Conservation (phyloP, 2,329 filamentous ascomycete species). For the Paramyrothecium sp. region DNA sequence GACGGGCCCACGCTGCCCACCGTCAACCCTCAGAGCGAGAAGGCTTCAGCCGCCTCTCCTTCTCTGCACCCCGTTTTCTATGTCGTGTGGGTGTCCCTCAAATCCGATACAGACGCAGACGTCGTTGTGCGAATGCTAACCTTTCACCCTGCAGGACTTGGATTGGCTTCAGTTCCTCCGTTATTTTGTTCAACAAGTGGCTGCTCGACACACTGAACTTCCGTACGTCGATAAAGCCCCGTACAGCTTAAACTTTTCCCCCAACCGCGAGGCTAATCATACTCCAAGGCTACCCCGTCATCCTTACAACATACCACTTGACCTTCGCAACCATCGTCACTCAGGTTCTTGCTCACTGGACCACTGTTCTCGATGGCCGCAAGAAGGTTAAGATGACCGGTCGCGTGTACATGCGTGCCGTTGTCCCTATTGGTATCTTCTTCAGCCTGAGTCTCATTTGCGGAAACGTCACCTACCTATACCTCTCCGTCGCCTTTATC, state of each 20-base stretch:
- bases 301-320: constrained; percentile 95
- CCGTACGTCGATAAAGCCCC: constrained; percentile 35
- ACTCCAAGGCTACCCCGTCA: constrained; percentile 63
- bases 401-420: constrained; percentile 86
- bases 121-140: constrained; percentile 11
- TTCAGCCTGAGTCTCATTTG: constrained; percentile 96
- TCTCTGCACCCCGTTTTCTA: constrained; percentile 81
- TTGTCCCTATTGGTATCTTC: constrained; percentile 92
- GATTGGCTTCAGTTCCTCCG: constrained; percentile 89
- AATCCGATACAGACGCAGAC: background rate
- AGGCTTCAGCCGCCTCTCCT: constrained; percentile 63
- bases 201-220: constrained; percentile 85
- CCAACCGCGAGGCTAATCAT: constrained; percentile 10
- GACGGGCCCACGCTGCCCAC: constrained; percentile 72
- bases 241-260: background rate
- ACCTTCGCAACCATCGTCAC: constrained; percentile 92
- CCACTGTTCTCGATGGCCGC: constrained; percentile 84
- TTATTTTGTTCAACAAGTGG: constrained; percentile 99
- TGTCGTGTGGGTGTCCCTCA: constrained; percentile 56
- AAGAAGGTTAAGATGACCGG: constrained; percentile 98
- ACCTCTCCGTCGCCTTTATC: constrained; percentile 94
- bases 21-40: constrained; percentile 73
- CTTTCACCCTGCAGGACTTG: constrained; percentile 62
- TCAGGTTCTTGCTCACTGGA: constrained; percentile 87
- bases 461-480: constrained; percentile 93